These are phyloP conservation scores for Jimgerdemannia lactiflua DNA, from an alignment of 192 early-diverging fungal genomes.

Conservation along the genomic window DNA sequence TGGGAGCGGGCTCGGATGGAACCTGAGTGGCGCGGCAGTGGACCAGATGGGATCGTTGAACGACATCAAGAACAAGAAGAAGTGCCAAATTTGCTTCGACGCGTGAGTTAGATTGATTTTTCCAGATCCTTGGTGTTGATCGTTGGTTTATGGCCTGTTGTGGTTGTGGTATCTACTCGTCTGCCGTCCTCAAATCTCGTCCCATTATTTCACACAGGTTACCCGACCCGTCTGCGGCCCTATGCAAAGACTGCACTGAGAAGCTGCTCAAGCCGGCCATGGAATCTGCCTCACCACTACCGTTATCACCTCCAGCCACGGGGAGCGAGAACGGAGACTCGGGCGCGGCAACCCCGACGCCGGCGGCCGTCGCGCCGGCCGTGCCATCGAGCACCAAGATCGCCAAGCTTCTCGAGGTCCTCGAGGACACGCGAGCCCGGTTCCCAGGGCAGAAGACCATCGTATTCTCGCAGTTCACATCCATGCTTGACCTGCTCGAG, in stretches of 20 bases:
- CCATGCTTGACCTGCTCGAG: constrained; percentile 49
- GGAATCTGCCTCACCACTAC: not conserved
- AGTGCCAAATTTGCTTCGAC: not conserved
- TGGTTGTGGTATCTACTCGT: not conserved
- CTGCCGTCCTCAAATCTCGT: not conserved
- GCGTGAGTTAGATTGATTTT: not conserved
- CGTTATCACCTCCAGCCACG: not conserved
- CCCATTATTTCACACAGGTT: not conserved
- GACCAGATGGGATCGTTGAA: not conserved
- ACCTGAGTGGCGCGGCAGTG: not conserved
- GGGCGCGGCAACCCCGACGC: not conserved
- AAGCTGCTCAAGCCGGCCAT: not conserved
- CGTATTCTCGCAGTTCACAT: constrained; percentile 57
- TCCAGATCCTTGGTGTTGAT: not conserved
- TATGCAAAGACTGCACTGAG: not conserved
- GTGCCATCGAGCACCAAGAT: constrained; percentile 28
- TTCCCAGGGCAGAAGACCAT: constrained; percentile 55
- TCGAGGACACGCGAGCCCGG: constrained; percentile 37
- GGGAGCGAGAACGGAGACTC: not conserved
- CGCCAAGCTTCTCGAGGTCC: constrained; percentile 39
- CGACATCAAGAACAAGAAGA: not conserved
- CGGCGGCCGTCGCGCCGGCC: not conserved
- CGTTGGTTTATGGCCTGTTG: not conserved
- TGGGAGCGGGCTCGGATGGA: constrained; percentile 20
- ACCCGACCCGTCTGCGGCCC: not conserved